Evolutionary conservation across 768 basidiomycete genomes (phyloP), one percentile per base, ranked within the genome.

Genomic region (Russula griseocarnosa): DNA sequence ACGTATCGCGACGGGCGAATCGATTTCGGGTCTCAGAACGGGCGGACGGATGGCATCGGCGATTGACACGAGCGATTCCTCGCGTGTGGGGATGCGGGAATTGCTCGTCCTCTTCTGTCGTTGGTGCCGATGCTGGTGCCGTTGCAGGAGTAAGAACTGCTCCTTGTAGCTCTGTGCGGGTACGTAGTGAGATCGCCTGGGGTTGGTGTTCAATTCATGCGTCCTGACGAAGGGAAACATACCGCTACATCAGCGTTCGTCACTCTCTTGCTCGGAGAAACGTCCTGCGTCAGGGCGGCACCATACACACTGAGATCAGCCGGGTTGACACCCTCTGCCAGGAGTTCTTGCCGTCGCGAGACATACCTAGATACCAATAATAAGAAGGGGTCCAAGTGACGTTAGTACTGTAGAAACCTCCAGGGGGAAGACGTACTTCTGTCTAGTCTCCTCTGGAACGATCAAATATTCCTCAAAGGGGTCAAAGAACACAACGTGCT

Each of bases 381-480:
- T 32, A 7, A 32, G 22, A 20, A 28, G 16, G 10, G 4, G 18
- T 9, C 13, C 13, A 8, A 5, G 28, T 28, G 18, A 42, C 40
- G 10, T 54, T 13, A n/a, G 24, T n/a, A n/a, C n/a, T n/a, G n/a
- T 26, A 20, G 46, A 40, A n/a, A 38, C 54, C 11, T 1, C 22
- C 22, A 58, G 18, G 11, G 18, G n/a, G 14, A 11, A 28, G 0
- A 26, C 58, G 38, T 16, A 64, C 63, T 49, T 64, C 34, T 49
- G 52, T 64, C 58, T 36, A 28, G 58, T 63, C 6, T n/a, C 52
- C 36, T 60, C 58, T 0, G 24, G 58, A 3, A 64, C 58, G n/a
- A 60, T 28, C 9, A 65, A 58, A 30, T 65, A 60, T 36, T 60
- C 47, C 14, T 65, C 51, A 28, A 60, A 65, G 3, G 63, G 63